Base-by-base conservation (phyloP, 2,329 filamentous ascomycete species). In the Colletotrichum echinochloae region DNA sequence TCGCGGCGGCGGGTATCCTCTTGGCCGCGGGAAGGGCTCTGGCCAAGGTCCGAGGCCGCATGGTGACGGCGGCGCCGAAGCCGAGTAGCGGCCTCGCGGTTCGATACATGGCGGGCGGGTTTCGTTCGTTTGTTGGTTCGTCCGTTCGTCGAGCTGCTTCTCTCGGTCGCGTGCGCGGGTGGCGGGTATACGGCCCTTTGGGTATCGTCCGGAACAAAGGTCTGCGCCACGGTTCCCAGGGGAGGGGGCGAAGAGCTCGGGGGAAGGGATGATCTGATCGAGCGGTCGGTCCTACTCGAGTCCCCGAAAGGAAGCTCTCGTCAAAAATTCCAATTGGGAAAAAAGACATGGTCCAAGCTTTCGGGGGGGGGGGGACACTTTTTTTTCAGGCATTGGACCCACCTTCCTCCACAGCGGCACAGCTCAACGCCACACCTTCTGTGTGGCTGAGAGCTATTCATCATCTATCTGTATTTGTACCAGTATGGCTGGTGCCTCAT, bases 11-110 rank as follows among this genome's bases (percentile, higher is more conserved):
- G 16, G 67, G 46, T 70, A 70, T 67, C 63, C 67, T 70, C 56
- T 33, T 62, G 14, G 63, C 41, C 1, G 57, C 28, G 56, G 63
- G 35, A n/a, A 51, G 23, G 20, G 23, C 49, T 28, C 52, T 54
- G 51, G 46, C 9, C 37, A 68, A 54, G 6, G 60, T 46, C 54
- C 41, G 48, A 7, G 62, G 66, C 51, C 49, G 51, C 37, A 55
- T 48, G 51, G 56, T 63, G 41, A 23, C 49, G 16, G 52, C 7
- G 26, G 60, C 52, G 60, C 48, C 41, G 44, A 62, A 33, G 62
- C 66, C 72, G 66, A 70, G 59, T 9, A 72, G 49, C 46, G 70
- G 60, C 60, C 70, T 66, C 63, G 59, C 62, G 35, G 60, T 49
- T 49, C 66, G 70, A 55, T 61, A 72, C 63, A 72, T 67, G 62